Base-by-base conservation (phyloP, 257 asterid species). In the Solanum neorickii region DNA sequence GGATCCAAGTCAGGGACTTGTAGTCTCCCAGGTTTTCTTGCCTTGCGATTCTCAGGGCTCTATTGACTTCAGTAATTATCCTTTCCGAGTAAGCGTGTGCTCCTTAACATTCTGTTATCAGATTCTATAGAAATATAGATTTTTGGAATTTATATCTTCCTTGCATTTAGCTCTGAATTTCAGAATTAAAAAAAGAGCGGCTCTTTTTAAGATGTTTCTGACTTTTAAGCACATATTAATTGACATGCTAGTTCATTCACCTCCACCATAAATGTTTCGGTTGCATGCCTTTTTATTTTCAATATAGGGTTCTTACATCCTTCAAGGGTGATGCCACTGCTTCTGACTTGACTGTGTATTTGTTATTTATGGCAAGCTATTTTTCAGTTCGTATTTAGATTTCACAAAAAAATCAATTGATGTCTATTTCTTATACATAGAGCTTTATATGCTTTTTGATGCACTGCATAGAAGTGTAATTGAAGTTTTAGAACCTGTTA, bases 31-130 rank as follows among this genome's bases (percentile, higher is more conserved):
- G 93, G 97, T 97, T 87, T 92, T 93, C 25, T 88, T 97, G 90
- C 99, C 97, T 86, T 93, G 99, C 86, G 96, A 97, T 92, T 95
- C 96, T 91, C 95, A 93, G 65, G 99, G 99, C 86, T 93, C 99
- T 72, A 91, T 97, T 74, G 96, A 97, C 93, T 97, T 94, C 89
- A 93, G 95, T 90, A 87, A 90, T 87, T 97, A 92, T 90, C 98
- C 98, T 20, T 94, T 94, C 91, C 95, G 96, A 84, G 99, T 97
- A 93, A 93, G 98, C 86, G 86, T 83, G 65, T 80, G 60, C 91
- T 88, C 85, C 70, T 73, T 78, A 11, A 21, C 47, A 23, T 73
- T 60, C 70, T 35, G 46, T 66, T 47, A 18, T 80, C 68, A 47
- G 68, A 46, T 80, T 68, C 29, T 27, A 46, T 46, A 80, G 3